These are phyloP conservation scores for Geotrichum cucujoidarum DNA, from an alignment of 1,139 yeast genomes.

Conservation along the genomic window DNA sequence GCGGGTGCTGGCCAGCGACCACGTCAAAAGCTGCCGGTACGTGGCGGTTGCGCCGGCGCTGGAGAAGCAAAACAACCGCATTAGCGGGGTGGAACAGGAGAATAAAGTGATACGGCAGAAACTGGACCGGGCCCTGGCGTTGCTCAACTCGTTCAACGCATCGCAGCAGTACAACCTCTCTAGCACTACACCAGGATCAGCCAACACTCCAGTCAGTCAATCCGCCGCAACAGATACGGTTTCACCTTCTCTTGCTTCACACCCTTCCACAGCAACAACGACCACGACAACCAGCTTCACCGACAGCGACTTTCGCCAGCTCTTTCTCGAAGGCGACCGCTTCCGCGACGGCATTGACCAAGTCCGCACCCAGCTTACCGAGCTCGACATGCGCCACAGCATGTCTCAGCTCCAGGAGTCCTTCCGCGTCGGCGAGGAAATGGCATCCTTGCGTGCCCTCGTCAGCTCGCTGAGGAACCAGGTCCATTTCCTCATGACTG, in stretches of 20 bases:
- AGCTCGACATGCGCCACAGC: constrained; percentile 36
- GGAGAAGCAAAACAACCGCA: constrained; percentile 32
- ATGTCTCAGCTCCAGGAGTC: constrained; percentile 37
- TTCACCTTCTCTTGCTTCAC: background rate
- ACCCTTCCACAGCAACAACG: background rate
- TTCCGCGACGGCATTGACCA: constrained; percentile 36
- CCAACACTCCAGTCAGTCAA: background rate
- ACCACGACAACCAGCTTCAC: constrained; percentile 18
- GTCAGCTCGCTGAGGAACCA: constrained; percentile 38
- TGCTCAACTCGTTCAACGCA: no score
- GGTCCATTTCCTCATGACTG: constrained; percentile 34
- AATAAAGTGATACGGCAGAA: constrained; percentile 37
- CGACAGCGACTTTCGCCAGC: constrained; percentile 32
- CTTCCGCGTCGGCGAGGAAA: constrained; percentile 35
- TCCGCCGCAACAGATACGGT: background rate
- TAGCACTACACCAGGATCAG: no score
- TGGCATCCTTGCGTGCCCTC: constrained; percentile 34
- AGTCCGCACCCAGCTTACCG: constrained; percentile 31
- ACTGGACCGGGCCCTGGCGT: constrained; percentile 28
- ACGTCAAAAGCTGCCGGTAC: constrained; percentile 37
- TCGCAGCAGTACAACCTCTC: no score
- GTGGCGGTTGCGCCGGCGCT: constrained; percentile 36
- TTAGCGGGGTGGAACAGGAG: constrained; percentile 37
- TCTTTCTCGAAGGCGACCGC: constrained; percentile 37
- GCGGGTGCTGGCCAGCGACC: constrained; percentile 32